These are phyloP conservation scores for Umbilicaria muhlenbergii DNA, from an alignment of 495 filamentous ascomycete species.

Conservation along the genomic window DNA sequence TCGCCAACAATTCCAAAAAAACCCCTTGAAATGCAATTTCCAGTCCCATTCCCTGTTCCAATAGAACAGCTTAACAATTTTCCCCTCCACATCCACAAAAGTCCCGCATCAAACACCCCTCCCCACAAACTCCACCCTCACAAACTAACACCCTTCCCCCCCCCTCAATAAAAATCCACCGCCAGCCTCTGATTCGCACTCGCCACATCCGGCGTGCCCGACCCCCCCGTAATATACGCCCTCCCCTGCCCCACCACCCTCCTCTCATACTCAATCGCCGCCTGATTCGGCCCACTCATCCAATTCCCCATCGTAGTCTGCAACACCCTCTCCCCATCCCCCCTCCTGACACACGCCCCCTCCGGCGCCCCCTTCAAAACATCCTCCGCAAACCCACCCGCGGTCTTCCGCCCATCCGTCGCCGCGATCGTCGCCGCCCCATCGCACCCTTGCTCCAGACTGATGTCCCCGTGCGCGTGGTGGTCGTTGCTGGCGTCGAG, in stretches of 20 bases:
- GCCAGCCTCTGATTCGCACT: slow-evolving; percentile 23
- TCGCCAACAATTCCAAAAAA: too few species aligned
- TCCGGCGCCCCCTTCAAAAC: slow-evolving; percentile 20
- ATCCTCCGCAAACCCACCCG: slow-evolving; percentile 21
- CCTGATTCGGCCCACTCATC: slow-evolving; percentile 23
- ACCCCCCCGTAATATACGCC: slow-evolving; percentile 26
- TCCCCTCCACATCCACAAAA: too few species aligned
- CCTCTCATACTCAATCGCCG: slow-evolving; percentile 23
- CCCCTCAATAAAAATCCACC: slow-evolving; percentile 21
- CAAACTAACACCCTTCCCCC: neutral
- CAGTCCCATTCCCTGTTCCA: too few species aligned
- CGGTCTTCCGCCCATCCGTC: slow-evolving; percentile 20
- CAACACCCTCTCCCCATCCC: slow-evolving; percentile 18
- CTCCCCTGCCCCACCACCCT: slow-evolving; percentile 18
- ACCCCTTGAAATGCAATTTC: too few species aligned
- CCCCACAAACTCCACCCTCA: neutral
- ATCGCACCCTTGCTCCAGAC: slow-evolving; percentile 26
- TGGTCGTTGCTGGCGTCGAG: slow-evolving; percentile 22
- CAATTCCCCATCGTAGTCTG: slow-evolving; percentile 27
- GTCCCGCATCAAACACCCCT: too few species aligned
- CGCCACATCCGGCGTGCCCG: slow-evolving; percentile 22
- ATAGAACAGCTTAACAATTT: too few species aligned
- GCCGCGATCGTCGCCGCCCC: slow-evolving; percentile 23
- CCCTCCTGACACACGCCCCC: slow-evolving; percentile 18
- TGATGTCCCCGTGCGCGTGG: slow-evolving; percentile 27